Base-by-base conservation (phyloP, 1,284 basidiomycete genomes). In the Rhodotorula sp. region DNA sequence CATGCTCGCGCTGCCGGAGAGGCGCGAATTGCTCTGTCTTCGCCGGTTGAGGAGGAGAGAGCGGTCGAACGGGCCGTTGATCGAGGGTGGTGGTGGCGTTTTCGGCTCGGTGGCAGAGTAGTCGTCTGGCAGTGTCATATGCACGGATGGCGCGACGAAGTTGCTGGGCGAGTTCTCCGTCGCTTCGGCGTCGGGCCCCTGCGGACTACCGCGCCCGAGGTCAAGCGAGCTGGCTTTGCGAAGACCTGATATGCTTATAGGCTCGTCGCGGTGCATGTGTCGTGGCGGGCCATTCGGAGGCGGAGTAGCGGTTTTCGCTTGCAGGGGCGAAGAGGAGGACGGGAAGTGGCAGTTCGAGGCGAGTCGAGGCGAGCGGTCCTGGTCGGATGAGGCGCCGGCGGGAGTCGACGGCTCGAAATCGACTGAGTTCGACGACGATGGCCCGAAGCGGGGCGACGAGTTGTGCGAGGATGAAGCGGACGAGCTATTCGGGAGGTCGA, bases 191-290 rank as follows among this genome's bases (percentile, higher is more conserved):
- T 20, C 37, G 2, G 50, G 26, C 31, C 46, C 24, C 28, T 50
- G 11, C 22, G 6, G 37, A n/a, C n/a, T 13, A 18, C 61, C 20
- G 37, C 64, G 54, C 10, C 68, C 68, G 6, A 69, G 62, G 58
- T 72, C 71, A n/a, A 72, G 60, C 52, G 68, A 69, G 57, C 37
- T 56, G 7, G 68, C 61, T 26, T 69, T 72, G 11, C 71, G 58
- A 24, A 67, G 26, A 10, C 40, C 48, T 7, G 68, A 67, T 1
- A 46, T 40, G 8, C 24, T 15, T 18, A 58, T 11, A n/a, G 61
- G 22, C 26, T 63, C 52, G 47, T 37, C 31, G 54, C 52, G n/a
- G 20, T 47, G 30, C 6, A 31, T 31, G 24, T 48, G 28, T 4
- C 64, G 28, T 2, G 65, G 60, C 24, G 62, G 62, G 13, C 48